Evolutionary conservation across 352 stramenopile genomes (phyloP), one percentile per base, ranked within the genome.

Genomic region (Globisporangium perplexum): DNA sequence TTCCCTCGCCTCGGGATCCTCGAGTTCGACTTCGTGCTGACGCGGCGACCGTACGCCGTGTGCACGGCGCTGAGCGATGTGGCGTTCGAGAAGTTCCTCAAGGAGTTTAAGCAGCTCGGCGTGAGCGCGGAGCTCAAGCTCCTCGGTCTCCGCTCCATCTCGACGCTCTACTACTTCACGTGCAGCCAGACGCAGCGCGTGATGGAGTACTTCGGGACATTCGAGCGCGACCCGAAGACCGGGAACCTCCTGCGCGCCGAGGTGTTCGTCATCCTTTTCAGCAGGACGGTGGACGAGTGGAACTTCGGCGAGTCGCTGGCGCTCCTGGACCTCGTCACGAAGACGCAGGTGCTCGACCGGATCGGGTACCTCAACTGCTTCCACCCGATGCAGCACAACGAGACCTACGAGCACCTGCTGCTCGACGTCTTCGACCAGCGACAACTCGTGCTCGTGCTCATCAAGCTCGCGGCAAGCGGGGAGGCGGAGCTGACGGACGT

Each of bases 191-290:
- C 63, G 23, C 80, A 90, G 63, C 75, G 80, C 10, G 55, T 90
- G 41, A 90, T 90, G 80, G 80, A 90, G 51, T 71, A 88, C 48
- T 90, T 88, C 49, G 77, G 75, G 24, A 86, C 77, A 17, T 90
- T 88, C 44, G 80, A 88, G 57, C 71, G 78, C 24, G 60, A 88
- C 14, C 51, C 69, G 11, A 62, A 71, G 30, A 82, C 76, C 4
- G 77, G 77, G 4, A 67, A 49, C 8, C 59, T 90, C 0, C 72
- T 83, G 38, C 73, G 80, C 31, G 73, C 77, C 17, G 80, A 90
- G 62, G 80, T 87, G 17, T 83, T 90, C 38, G 65, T 90, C 24
- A 82, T 88, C 48, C 47, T 90, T 0, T 86, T 88, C 51, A 74
- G 57, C 31, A 65, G 77, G 30, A 83, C 83, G 20, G 65, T 88